A percentile compares a stretch with the other conserved stretches of the same genome.
Conservation (phyloP, 2,329 filamentous ascomycete species). For the Drechslera avenae region DNA sequence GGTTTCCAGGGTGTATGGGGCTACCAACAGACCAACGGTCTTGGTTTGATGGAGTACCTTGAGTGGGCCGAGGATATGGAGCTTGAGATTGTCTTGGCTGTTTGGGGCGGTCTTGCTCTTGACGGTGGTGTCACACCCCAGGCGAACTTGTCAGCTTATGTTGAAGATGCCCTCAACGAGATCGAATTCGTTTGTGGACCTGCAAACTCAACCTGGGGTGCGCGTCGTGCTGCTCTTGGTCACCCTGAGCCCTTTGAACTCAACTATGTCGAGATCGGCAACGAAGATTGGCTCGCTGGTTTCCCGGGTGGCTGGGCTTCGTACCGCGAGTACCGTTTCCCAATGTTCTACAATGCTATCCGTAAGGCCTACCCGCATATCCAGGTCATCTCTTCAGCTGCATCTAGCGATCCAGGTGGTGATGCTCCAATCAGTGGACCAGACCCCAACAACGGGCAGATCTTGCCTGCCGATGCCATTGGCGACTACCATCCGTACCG, state of each 20-base stretch:
- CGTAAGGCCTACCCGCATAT: conserved; percentile 44
- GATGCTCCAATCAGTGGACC: conserved; percentile 45
- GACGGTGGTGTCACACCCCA: conserved; percentile 47
- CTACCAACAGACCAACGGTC: conserved; percentile 53
- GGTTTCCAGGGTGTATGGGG: conserved; percentile 54
- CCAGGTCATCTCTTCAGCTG: conserved; percentile 42
- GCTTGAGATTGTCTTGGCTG: conserved; percentile 50
- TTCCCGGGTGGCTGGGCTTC: conserved; percentile 35
- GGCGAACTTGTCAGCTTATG: conserved; percentile 45
- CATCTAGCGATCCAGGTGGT: conserved; percentile 34
- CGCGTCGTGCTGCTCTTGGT: conserved; percentile 43
- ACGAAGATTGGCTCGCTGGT: conserved; percentile 48
- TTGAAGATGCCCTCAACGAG: conserved; percentile 48
- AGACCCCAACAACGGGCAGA: conserved; percentile 29
- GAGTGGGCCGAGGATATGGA: conserved; percentile 55
- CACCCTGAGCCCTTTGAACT: conserved; percentile 46
- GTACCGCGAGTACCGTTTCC: conserved; percentile 42
- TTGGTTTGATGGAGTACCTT: conserved; percentile 56
- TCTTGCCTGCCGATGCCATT: conserved; percentile 26
- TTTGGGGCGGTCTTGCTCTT: conserved; percentile 54
- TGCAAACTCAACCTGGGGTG: conserved; percentile 40
- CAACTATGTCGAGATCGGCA: conserved; percentile 48
- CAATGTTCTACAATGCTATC: conserved; percentile 43
- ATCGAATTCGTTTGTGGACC: conserved; percentile 44
- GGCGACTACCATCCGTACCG: conserved; percentile 54